Evolutionary conservation across 225 moss, liverwort and hornwort species (phyloP).

Genomic region (Asterella californica): DNA sequence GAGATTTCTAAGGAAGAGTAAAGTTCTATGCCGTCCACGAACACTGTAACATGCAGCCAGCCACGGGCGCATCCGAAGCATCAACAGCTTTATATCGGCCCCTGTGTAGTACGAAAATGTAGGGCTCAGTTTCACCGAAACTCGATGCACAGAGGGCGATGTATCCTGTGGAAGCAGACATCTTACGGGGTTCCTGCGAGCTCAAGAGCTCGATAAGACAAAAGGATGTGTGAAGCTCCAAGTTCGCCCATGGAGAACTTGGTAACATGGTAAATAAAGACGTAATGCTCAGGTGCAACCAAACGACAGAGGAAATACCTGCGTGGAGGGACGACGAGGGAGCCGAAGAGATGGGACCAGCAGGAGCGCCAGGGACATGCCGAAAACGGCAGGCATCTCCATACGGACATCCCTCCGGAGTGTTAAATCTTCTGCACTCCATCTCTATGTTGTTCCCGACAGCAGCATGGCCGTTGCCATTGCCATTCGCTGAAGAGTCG

Average conservation of each 20-base stretch:
- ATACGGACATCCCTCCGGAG: slow-evolving; percentile 36
- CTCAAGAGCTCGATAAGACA: not conserved
- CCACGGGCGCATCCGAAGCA: too few relatives aligned
- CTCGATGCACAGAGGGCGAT: too few relatives aligned
- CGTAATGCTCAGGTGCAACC: not conserved
- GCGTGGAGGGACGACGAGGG: not conserved
- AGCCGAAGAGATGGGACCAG: not conserved
- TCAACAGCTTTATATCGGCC: too few relatives aligned
- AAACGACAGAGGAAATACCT: not conserved
- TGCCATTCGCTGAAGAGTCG: slow-evolving; percentile 59
- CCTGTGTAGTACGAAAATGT: not conserved
- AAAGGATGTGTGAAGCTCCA: not conserved
- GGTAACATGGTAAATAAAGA: not conserved
- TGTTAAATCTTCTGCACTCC: slow-evolving; percentile 63
- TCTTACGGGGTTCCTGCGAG: not conserved
- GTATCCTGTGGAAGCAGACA: not conserved
- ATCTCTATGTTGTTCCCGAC: slow-evolving; percentile 37
- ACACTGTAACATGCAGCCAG: too few relatives aligned
- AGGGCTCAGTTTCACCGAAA: not conserved
- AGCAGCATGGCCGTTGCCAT: slow-evolving; percentile 29
- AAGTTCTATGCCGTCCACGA: too few relatives aligned
- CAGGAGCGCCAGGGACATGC: slow-evolving; percentile 29
- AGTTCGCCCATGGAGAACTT: too few relatives aligned
- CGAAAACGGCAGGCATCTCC: slow-evolving; percentile 41
- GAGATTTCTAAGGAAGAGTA: too few relatives aligned